phyloP scores from a whole-genome alignment of 2,329 filamentous ascomycete species.

The Colletotrichum nymphaeae region DNA sequence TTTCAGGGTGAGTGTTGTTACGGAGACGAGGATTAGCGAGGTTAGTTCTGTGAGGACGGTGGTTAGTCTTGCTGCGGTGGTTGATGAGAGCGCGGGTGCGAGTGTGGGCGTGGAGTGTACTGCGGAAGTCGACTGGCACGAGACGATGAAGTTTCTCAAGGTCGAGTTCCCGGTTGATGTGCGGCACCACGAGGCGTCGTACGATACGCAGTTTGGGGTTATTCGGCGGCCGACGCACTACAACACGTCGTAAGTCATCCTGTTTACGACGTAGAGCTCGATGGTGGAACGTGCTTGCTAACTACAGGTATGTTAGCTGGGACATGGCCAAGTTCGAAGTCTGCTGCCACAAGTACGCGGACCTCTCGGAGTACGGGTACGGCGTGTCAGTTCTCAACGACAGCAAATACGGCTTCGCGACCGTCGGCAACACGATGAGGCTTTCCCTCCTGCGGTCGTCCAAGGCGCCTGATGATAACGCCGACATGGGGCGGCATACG shows the following conservation, averaged over 20 bases:
- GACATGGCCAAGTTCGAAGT: conserved; percentile 87
- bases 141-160: conserved; percentile 78
- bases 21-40: conserved; percentile 72
- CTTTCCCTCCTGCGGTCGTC: conserved; percentile 72
- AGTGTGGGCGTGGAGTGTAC: conserved; percentile 66
- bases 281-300: not conserved
- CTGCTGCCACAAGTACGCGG: conserved; percentile 80
- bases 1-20: conserved; percentile 67
- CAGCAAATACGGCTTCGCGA: conserved; percentile 77
- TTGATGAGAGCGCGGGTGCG: conserved; percentile 37
- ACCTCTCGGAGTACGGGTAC: conserved; percentile 76
- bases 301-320: conserved; percentile 48
- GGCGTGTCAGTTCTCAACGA: conserved; percentile 78
- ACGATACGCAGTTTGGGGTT: conserved; percentile 76
- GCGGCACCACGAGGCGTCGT: conserved; percentile 72
- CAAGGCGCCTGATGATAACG: conserved; percentile 76
- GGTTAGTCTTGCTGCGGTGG: conserved; percentile 65
- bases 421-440: conserved; percentile 74
- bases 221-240: conserved; percentile 75
- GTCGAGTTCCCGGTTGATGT: conserved; percentile 77
- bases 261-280: rapidly evolving
- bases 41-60: conserved; percentile 74
- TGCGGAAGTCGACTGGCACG: conserved; percentile 75
- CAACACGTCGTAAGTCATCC: conserved; percentile 67
- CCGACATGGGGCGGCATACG: conserved; percentile 75